phyloP scores from a whole-genome alignment of 106 monocot genomes.

The Agapanthus africanus region DNA sequence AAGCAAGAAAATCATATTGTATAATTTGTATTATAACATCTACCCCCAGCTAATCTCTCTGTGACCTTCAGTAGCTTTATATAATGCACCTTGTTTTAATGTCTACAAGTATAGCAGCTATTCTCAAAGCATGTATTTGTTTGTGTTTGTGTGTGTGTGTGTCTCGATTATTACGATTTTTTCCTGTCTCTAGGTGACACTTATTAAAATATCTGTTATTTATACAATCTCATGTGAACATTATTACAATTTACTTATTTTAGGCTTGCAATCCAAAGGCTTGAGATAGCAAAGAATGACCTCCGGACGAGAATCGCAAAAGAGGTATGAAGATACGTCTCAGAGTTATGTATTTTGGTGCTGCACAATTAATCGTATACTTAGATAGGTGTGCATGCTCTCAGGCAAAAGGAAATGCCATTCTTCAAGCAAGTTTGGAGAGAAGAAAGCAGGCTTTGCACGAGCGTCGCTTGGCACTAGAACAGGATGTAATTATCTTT shows the following conservation, averaged over 20 bases:
- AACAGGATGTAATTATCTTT: conserved; percentile 99
- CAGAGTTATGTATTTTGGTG: not conserved
- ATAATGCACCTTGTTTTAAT: too few relatives aligned
- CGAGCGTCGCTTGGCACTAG: conserved; percentile 89
- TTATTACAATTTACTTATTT: conserved; percentile 4
- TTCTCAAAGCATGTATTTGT: too few relatives aligned
- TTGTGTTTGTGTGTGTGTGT: too few relatives aligned
- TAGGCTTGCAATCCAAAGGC: conserved; percentile 98
- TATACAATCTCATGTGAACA: not conserved
- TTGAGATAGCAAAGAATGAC: conserved; percentile 95
- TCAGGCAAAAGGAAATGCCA: conserved; percentile 99
- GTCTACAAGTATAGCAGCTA: too few relatives aligned
- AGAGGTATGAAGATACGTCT: conserved; percentile 50
- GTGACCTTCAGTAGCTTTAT: too few relatives aligned
- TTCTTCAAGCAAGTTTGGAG: conserved; percentile 96
- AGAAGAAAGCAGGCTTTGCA: conserved; percentile 99
- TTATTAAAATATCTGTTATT: not conserved
- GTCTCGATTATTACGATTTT: not conserved
- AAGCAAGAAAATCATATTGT: too few relatives aligned
- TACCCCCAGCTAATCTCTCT: too few relatives aligned
- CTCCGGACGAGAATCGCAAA: conserved; percentile 82
- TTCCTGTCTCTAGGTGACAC: not conserved
- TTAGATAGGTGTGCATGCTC: not conserved
- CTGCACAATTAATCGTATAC: not conserved
- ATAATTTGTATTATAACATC: too few relatives aligned